Percentiles rank a stretch among this genome's conserved stretches.
These are phyloP conservation scores for Leccinellum albellum DNA, from an alignment of 768 basidiomycete genomes.

Conservation along the genomic window DNA sequence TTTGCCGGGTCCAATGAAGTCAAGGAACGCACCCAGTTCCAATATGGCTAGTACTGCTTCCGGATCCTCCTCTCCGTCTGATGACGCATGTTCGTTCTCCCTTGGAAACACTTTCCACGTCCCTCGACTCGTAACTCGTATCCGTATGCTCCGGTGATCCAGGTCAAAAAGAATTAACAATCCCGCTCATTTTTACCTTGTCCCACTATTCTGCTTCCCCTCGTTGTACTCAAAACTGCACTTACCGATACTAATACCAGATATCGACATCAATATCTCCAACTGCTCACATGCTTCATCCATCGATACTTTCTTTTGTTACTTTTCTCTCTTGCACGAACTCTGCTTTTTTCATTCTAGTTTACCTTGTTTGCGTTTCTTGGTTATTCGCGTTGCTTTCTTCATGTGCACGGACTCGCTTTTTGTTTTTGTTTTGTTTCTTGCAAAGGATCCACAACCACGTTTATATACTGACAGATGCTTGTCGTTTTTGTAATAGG, in stretches of 20 bases:
- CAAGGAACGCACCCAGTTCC: neutral
- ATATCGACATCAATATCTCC: neutral
- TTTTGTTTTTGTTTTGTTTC: neutral
- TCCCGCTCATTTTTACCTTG: neutral
- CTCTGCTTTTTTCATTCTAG: constrained; percentile 4
- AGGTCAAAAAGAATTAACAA: neutral
- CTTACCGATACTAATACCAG: constrained; percentile 3
- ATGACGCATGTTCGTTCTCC: neutral
- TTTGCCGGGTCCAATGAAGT: neutral
- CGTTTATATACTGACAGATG: neutral
- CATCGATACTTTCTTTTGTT: constrained; percentile 4
- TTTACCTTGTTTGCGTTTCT: neutral
- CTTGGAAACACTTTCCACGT: neutral
- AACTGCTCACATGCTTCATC: constrained; percentile 1
- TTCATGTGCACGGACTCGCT: constrained; percentile 2
- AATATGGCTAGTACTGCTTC: neutral
- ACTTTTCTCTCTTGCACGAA: neutral
- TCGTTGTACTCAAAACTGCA: constrained; percentile 18
- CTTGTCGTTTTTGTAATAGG: neutral
- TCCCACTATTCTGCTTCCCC: neutral
- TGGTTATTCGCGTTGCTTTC: constrained; percentile 2
- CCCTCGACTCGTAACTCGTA: neutral
- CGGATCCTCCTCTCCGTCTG: neutral
- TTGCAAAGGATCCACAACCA: constrained; percentile 18
- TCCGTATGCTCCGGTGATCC: neutral